These are phyloP conservation scores for Clavispora carvajalis DNA, from an alignment of 805 yeast genomes.

Conservation along the genomic window DNA sequence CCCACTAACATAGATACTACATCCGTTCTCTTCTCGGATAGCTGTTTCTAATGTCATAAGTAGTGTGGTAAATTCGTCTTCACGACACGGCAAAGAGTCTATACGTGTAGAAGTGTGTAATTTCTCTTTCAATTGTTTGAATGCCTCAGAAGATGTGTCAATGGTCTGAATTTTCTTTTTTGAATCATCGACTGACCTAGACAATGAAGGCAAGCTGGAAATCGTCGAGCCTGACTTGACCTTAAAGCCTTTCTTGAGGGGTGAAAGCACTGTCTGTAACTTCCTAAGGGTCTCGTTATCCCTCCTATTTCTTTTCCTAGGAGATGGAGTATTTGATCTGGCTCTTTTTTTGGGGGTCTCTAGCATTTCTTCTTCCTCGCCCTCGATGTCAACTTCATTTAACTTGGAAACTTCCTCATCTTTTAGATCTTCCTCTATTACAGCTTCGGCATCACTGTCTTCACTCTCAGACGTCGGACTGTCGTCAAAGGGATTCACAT, in stretches of 20 bases:
- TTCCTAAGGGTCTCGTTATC: constrained; percentile 14
- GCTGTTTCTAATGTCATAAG: constrained; percentile 68
- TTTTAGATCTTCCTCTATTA: neutral
- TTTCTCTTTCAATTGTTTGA: constrained; percentile 35
- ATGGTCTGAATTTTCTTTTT: constrained; percentile 2
- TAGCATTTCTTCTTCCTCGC: constrained; percentile 2
- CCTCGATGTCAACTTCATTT: neutral
- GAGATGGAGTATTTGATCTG: constrained; percentile 2
- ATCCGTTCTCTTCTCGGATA: constrained; percentile 64
- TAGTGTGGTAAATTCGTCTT: constrained; percentile 68
- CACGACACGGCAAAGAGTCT: constrained; percentile 75
- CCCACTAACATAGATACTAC: constrained; percentile 88
- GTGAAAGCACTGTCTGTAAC: constrained; percentile 18
- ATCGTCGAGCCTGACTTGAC: constrained; percentile 17
- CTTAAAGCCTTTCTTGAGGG: constrained; percentile 21
- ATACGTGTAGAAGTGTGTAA: constrained; percentile 42
- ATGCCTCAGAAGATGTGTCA: constrained; percentile 28
- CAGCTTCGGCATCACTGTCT: constrained; percentile 7
- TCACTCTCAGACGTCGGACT: constrained; percentile 6
- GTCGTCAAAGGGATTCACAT: neutral
- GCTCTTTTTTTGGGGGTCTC: constrained; percentile 1
- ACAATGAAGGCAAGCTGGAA: constrained; percentile 17
- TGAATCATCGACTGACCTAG: constrained; percentile 6
- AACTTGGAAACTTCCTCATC: neutral
- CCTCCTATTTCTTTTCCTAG: constrained; percentile 2